These are phyloP conservation scores for Trichoderma sp. DNA, from an alignment of 2,329 filamentous ascomycete species.

Conservation along the genomic window DNA sequence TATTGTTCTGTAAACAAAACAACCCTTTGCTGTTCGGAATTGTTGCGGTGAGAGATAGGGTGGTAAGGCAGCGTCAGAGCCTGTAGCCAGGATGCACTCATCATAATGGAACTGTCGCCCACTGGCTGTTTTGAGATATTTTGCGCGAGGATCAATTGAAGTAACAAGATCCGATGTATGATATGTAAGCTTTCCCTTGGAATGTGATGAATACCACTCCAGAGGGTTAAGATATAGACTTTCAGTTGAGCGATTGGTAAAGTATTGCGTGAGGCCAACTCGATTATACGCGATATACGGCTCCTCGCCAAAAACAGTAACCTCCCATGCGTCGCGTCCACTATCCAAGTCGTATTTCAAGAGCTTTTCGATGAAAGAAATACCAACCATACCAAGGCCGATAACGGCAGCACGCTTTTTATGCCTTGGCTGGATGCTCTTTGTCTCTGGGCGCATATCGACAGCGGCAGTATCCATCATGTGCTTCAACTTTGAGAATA, in stretches of 20 bases:
- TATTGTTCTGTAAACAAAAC: slow-evolving; percentile 89
- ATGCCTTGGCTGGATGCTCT: background rate
- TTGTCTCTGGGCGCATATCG: background rate
- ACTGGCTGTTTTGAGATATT: slow-evolving; percentile 71
- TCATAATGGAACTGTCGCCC: slow-evolving; percentile 75
- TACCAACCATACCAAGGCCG: slow-evolving; percentile 88
- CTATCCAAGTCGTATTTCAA: slow-evolving; percentile 79
- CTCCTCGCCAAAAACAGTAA: slow-evolving; percentile 87
- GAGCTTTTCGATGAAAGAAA: slow-evolving; percentile 88
- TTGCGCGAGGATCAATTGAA: slow-evolving; percentile 63
- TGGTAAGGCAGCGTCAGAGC: slow-evolving; percentile 79
- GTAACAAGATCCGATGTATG: slow-evolving; percentile 46
- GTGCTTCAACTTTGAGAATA: background rate
- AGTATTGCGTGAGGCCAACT: slow-evolving; percentile 86
- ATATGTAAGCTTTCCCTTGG: slow-evolving; percentile 9
- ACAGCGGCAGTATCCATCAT: background rate
- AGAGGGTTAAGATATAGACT: slow-evolving; percentile 85
- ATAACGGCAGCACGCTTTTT: slow-evolving; percentile 68
- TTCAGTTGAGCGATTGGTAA: slow-evolving; percentile 82
- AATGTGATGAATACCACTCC: slow-evolving; percentile 64
- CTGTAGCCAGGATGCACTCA: slow-evolving; percentile 80
- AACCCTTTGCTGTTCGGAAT: slow-evolving; percentile 76
- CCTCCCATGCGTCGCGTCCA: slow-evolving; percentile 68
- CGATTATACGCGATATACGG: slow-evolving; percentile 88
- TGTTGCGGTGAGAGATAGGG: slow-evolving; percentile 59